Percentiles rank a stretch among this genome's conserved stretches.
Conservation (phyloP, 1,284 basidiomycete species). For the Baeospora myosura region DNA sequence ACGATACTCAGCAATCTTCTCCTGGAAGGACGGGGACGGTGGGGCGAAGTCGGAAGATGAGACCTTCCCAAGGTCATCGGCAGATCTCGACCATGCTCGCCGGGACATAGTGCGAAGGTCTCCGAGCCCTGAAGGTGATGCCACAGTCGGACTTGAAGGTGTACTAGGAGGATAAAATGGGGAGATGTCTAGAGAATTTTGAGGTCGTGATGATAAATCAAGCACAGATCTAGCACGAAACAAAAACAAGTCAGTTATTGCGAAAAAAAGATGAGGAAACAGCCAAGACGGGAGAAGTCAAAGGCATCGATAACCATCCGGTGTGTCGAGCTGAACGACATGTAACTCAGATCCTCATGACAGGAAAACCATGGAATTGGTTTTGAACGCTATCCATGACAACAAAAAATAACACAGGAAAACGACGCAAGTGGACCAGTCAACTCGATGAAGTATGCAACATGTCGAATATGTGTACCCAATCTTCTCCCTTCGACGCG, state of each 20-base stretch:
- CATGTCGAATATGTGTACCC: background rate
- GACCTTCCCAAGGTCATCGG: slow-evolving; percentile 64
- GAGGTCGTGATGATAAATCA: slow-evolving; percentile 50
- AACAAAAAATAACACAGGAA: slow-evolving; percentile 3
- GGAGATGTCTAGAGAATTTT: slow-evolving; percentile 39
- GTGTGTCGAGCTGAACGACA: too few species aligned
- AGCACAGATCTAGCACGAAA: slow-evolving; percentile 52
- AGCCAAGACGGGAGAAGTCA: slow-evolving; percentile 12
- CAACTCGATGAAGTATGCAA: slow-evolving; percentile 4
- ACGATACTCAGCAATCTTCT: slow-evolving; percentile 56
- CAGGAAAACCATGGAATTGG: too few species aligned
- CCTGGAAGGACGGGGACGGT: slow-evolving; percentile 45
- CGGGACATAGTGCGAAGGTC: slow-evolving; percentile 63
- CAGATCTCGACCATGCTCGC: slow-evolving; percentile 71
- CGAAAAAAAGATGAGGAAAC: too few species aligned
- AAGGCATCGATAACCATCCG: slow-evolving; percentile 7
- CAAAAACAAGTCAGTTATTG: too few species aligned
- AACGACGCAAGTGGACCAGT: slow-evolving; percentile 9
- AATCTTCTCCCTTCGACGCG: background rate
- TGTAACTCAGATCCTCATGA: too few species aligned
- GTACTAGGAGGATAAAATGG: slow-evolving; percentile 23
- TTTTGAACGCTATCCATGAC: too few species aligned
- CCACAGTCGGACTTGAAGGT: slow-evolving; percentile 30
- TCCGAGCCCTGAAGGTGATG: slow-evolving; percentile 36
- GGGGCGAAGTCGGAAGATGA: too few species aligned